Evolutionary conservation across 164 flowering plant species (phyloP).

Genomic region (Macadamia tetraphylla): DNA sequence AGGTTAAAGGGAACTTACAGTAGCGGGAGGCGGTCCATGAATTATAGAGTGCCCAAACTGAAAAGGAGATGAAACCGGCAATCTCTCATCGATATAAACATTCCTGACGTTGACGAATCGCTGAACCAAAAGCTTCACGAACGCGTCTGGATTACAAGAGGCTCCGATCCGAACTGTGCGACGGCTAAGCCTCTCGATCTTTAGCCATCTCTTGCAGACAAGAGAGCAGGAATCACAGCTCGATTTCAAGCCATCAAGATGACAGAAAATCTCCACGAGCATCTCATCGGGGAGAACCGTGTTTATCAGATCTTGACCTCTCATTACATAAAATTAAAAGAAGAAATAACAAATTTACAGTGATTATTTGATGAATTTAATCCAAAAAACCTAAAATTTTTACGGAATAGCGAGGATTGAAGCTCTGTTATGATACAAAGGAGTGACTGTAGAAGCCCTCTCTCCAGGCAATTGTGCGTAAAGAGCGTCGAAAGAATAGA

Average conservation of each 20-base stretch:
- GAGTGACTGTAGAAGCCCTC: too few species aligned
- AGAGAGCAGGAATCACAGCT: slow-evolving; percentile 74
- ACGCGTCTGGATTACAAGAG: slow-evolving; percentile 52
- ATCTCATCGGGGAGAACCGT: slow-evolving; percentile 66
- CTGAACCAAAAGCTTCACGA: slow-evolving; percentile 37
- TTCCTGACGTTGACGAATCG: slow-evolving; percentile 46
- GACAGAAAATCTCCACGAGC: slow-evolving; percentile 60
- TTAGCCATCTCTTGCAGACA: slow-evolving; percentile 83
- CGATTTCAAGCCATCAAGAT: slow-evolving; percentile 45
- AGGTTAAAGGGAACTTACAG: background rate
- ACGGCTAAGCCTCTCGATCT: slow-evolving; percentile 68
- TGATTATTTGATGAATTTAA: too few species aligned
- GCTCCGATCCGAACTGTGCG: slow-evolving; percentile 69
- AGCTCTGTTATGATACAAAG: too few species aligned
- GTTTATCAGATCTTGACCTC: slow-evolving; percentile 65
- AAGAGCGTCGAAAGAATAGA: too few species aligned
- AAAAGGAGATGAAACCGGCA: slow-evolving; percentile 37
- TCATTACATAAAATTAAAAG: slow-evolving; percentile 12
- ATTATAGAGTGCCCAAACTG: slow-evolving; percentile 10
- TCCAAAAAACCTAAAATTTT: too few species aligned
- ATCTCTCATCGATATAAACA: slow-evolving; percentile 67
- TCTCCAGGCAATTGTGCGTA: too few species aligned
- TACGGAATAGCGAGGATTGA: too few species aligned
- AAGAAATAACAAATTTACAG: background rate
- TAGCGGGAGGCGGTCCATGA: background rate